Evolutionary conservation across 2,329 filamentous ascomycete genomes (phyloP), one percentile per base, ranked within the genome.

Genomic region (Cercospora zeina): DNA sequence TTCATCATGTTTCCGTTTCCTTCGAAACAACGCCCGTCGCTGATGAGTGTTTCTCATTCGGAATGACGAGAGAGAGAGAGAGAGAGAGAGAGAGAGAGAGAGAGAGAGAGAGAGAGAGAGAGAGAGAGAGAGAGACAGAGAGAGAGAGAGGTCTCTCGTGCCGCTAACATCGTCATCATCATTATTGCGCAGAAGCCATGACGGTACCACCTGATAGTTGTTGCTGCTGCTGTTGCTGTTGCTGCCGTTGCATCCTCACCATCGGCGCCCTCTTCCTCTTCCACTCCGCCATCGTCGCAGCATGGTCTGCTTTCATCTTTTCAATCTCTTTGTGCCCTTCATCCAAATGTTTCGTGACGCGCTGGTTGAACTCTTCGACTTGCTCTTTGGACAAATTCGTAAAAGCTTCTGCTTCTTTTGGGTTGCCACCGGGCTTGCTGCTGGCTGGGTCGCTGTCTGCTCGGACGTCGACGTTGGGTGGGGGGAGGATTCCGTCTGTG

Each of bases 401-500:
- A 47, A 87, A 84, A 65, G 87, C 67, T 53, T 69, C 65, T 8
- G 71, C 63, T 37, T 73, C 72, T 45, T 69, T 69, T 1, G 65
- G 82, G 54, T 87, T 84, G 0, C 79, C n/a, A n/a, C n/a, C 77
- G 3, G 76, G 70, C 27, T 75, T 75, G 21, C 78, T 57, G 4
- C 78, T 57, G 4, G 58, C 54, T 5, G 62, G 39, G 16, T 50
- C 45, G 3, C 42, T 49, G 4, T 69, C 65, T 13, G 30, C 27
- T 39, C 54, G 59, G 51, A 69, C 58, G 39, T 68, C 67, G 27
- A 68, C 53, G 21, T 74, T 70, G 4, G 83, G 83, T 2, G 84
- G 80, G 62, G 95, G 87, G 61, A 97, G 91, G 60, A 97, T 90
- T 4, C 90, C 92, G 36, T 90, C 87, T 0, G 95, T 97, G 58